Evolutionary conservation across 169 alveolate genomes (phyloP), one percentile per base, ranked within the genome.

Genomic region (Babesia divergens): DNA sequence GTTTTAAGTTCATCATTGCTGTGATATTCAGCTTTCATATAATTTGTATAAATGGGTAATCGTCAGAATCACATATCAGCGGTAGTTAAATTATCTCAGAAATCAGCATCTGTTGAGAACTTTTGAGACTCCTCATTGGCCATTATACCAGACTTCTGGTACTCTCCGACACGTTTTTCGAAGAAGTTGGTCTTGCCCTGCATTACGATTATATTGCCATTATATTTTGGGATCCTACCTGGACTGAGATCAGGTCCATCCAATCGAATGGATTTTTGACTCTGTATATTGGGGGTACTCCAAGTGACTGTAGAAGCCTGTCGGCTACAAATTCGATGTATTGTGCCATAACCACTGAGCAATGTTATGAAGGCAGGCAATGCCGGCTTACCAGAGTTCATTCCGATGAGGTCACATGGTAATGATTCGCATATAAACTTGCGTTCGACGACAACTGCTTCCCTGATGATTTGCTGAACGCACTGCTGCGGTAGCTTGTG

Each of bases 121-220:
- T 79, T 87, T 47, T 87, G 92, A 18, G 76, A 89, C 46, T 83
- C 81, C 47, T 84, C 65, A 53, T 87, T 82, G 0, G 92, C 91
- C 98, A 96, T 94, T 49, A 96, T 97, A 9, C 98, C 98, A 14
- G 99, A 96, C 93, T 95, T 95, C 83, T 96, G 97, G 84, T 97
- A 97, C 62, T 97, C 99, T 16, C 99, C 98, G 20, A 96, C 99
- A 55, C 99, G 86, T 85, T 95, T 96, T 88, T 97, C 99, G 80
- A 97, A 97, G 95, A 97, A 97, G 90, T 97, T 97, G 59, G 99
- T 97, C 82, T 97, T 97, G 51, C 99, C 99, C 88, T 91, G 75
- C 35, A 38, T 9, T 2, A 42, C 29, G 34, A 35, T 22, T 29
- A 49, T 18, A 6, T 5, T 6, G 3, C 26, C 59, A n/a, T 1